phyloP scores from a whole-genome alignment of 1,284 basidiomycete species.

The Trametes polyzona region DNA sequence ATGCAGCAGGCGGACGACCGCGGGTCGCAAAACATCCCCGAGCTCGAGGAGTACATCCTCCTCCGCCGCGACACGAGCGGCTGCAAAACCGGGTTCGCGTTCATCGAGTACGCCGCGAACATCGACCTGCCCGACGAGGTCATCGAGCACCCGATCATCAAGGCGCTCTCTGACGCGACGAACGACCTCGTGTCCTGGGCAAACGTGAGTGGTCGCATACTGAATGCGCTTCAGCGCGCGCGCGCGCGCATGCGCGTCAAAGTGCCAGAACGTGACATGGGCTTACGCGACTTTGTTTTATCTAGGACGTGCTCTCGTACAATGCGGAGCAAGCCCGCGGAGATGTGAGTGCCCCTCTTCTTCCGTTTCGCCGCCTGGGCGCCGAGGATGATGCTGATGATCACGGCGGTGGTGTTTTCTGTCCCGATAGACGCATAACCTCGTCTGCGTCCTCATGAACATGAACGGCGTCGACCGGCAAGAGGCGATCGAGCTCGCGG shows the following conservation, averaged over 20 bases:
- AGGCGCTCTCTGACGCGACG: constrained; percentile 35
- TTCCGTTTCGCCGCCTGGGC: neutral
- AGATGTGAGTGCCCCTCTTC: constrained; percentile 37
- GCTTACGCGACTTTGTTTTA: constrained; percentile 7
- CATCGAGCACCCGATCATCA: constrained; percentile 43
- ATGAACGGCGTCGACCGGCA: constrained; percentile 58
- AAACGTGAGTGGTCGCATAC: constrained; percentile 45
- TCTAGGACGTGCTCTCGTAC: constrained; percentile 46
- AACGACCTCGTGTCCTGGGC: constrained; percentile 47
- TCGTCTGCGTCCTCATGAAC: constrained; percentile 49
- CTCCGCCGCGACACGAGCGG: constrained; percentile 48
- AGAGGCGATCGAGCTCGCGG: constrained; percentile 89
- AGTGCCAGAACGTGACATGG: neutral
- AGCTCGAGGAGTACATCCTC: constrained; percentile 43
- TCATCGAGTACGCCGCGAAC: constrained; percentile 38
- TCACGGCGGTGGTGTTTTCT: neutral
- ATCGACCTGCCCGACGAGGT: constrained; percentile 47
- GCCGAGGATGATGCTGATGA: neutral
- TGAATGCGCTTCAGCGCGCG: neutral
- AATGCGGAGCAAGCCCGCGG: constrained; percentile 47
- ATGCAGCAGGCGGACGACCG: constrained; percentile 48
- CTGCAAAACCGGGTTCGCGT: constrained; percentile 44
- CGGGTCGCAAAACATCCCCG: constrained; percentile 35
- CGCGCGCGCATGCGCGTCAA: no score
- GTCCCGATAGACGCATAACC: constrained; percentile 44